Base-by-base conservation (phyloP, 164 flowering plant genomes). In the Platanus orientalis region DNA sequence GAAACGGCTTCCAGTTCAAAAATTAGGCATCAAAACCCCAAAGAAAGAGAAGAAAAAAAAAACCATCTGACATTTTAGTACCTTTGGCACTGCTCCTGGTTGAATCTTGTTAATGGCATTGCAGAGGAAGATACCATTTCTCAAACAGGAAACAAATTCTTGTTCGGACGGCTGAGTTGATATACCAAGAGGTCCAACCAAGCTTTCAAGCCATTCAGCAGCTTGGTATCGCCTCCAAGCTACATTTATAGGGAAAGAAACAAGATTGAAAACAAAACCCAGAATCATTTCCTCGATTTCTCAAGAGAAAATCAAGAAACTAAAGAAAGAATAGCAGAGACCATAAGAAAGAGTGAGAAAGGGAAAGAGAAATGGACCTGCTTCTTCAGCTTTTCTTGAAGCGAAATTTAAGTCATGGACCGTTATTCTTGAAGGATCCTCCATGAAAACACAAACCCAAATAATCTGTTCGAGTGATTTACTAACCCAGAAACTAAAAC, bases 351-450 rank as follows among this genome's bases (percentile, higher is more conserved):
- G 2, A 9, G n/a, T n/a, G 20, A 36, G 29, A 34, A 10, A 48
- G 26, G 66, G 29, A 34, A 21, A 36, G 21, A 62, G 48, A 58
- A 53, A 57, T 21, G 57, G 24, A 86, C 97, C 90, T 69, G 92
- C 83, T 81, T 87, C 92, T 77, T 91, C 92, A 7, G 94, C 94
- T 73, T 83, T 91, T 81, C 96, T 87, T 76, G 90, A 87, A 69
- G 91, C 93, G 67, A 84, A 60, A 68, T 81, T 77, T 39, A 84
- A 48, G 25, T 83, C 92, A 60, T 85, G 80, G 7, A 68, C 39
- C 30, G 69, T 74, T 29, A 59, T 72, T 69, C 78, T 62, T 50
- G 70, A 26, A 34, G 54, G 32, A 69, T 64, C 71, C 76, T 76
- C 90, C 91, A 86, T 84, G 17, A 30, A n/a, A 32, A 9, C 4